phyloP scores from a whole-genome alignment of 176 grass and related monocot genomes.

The Carex cristatella region DNA sequence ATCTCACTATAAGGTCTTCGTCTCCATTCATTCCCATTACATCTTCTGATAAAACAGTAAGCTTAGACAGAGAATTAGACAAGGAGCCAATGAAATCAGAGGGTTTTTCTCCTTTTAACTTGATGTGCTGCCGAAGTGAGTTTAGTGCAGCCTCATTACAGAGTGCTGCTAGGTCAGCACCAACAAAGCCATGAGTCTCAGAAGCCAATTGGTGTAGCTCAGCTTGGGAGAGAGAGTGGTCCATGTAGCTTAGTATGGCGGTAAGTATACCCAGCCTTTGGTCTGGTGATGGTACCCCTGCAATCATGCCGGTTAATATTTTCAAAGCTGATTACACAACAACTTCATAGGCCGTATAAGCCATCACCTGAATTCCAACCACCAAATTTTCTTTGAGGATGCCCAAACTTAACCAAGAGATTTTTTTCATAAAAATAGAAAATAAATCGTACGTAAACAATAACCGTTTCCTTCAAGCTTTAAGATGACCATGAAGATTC shows the following conservation, averaged over 20 bases:
- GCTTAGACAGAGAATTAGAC: conserved; percentile 50
- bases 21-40: conserved; percentile 24
- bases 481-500: neutral
- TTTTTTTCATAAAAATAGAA: neutral
- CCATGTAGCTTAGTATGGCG: conserved; percentile 45
- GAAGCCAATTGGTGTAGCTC: conserved; percentile 51
- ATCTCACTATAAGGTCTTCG: conserved; percentile 33
- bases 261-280: conserved; percentile 83
- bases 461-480: neutral
- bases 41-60: conserved; percentile 38
- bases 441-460: neutral
- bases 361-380: neutral
- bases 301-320: conserved; percentile 25
- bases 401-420: neutral
- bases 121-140: conserved; percentile 59
- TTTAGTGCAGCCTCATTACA: conserved; percentile 74
- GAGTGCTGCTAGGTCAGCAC: conserved; percentile 90
- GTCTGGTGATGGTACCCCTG: conserved; percentile 75
- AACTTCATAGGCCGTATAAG: neutral
- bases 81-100: conserved; percentile 33
- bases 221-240: conserved; percentile 42
- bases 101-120: conserved; percentile 28
- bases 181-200: conserved; percentile 81
- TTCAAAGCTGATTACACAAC: neutral
- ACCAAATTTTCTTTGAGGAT: neutral